Evolutionary conservation across 2,329 filamentous ascomycete species (phyloP), one percentile per base, ranked within the genome.

Genomic region (Samsoniella hepiali): DNA sequence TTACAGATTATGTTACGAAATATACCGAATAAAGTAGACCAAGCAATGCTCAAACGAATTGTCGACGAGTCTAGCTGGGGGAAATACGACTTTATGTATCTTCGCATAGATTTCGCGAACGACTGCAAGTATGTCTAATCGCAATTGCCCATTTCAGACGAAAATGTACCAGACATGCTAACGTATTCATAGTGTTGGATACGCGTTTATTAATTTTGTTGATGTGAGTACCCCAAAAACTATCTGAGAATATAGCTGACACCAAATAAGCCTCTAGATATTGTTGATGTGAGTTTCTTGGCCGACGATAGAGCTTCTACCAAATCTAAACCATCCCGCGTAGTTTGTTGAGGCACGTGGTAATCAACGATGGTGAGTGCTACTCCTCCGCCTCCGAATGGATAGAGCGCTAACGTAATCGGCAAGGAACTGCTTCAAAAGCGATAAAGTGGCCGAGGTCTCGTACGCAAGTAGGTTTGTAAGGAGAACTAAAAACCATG

Each of bases 171-270:
- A 22, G 3, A 8, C 29, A 42, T 51, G 10, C 54, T 64, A 49
- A 64, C 22, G 49, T 7, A 22, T 6, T 3, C 50, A 72, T 67
- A 96, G 93, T 73, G 94, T 98, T 64, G 95, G 95, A 53, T 98
- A 98, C 75, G 94, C 93, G 0, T 99, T 98, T 76, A 92, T 99
- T 78, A 97, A 99, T 76, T 97, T 98, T 69, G 85, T 88, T 50
- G 88, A 93, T 73, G 88, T 91, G 75, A 84, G 88, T 71, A 27
- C 44, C 5, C 32, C 9, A 17, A 9, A 22, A 29, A n/a, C 38
- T 15, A 13, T 7, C 22, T 44, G 36, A 29, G 40, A 9, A 66
- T 56, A 78, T 84, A 71, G 86, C 56, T 64, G 29, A 40, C 54
- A 11, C 34, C 11, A 32, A 31, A 38, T 11, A 65, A 91, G 86